Base-by-base conservation (phyloP, 2,329 filamentous ascomycete genomes). In the Dothideomycetes sp. region DNA sequence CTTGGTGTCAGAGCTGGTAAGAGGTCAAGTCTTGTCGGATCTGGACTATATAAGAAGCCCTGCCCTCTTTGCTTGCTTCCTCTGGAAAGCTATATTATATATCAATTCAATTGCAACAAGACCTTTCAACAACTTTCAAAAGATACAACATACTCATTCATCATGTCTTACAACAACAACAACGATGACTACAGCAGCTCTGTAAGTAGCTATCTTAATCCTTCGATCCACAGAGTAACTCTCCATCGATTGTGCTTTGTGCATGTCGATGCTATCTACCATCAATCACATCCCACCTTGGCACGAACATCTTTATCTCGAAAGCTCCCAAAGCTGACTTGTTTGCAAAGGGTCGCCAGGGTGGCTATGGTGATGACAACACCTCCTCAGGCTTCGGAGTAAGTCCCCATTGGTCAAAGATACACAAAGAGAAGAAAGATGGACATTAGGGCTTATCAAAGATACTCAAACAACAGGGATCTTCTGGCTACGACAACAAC, bases 131-230 rank as follows among this genome's bases (percentile, higher is more conserved):
- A 29, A 11, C 7, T n/a, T 16, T 16, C 10, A 31, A 24, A n/a
- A 16, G 12, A 16, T 12, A 28, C 25, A 28, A 28, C 15, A 9
- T 11, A 28, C 7, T 9, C 4, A n/a, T 10, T n/a, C 19, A 40
- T 19, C 29, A 40, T 40, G 37, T 40, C 37, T 40, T 33, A 32
- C 29, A 39, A 39, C 35, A 31, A 39, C 20, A 25, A 15, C 36
- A 31, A 23, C 36, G 27, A n/a, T 23, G 27, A 39, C 20, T 40
- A 40, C 37, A 16, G 37, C 37, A 40, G 37, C 29, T 24, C 36
- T 39, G 37, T 40, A 40, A 15, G 37, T 33, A 11, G 13, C 24
- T 13, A 28, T n/a, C 34, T 37, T 37, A 29, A 29, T 25, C 30
- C 18, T n/a, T 15, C 3, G 15, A 35, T 15, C 33, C 25, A 17